Evolutionary conservation across 345 rosid species (phyloP), one percentile per base, ranked within the genome.

Genomic region (thale cress (Arabidopsis thaliana)): DNA sequence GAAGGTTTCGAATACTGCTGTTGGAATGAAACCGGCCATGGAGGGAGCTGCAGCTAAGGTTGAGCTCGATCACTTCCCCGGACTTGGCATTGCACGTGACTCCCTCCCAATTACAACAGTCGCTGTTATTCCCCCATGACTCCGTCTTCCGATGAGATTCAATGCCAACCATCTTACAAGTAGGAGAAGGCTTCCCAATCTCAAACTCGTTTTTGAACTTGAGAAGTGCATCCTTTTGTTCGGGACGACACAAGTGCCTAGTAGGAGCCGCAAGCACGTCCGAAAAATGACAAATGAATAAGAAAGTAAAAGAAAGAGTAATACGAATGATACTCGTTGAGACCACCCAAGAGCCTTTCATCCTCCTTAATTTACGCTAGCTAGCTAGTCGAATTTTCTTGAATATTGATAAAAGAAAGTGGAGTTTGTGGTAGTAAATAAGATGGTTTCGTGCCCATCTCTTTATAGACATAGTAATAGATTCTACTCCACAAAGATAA

Each of bases 101-200:
- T 13, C 55, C 69, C 8, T 65, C n/a, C 69, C 69, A 65, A 4
- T 12, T 28, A 53, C 59, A 53, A 28, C 59, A 53, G 9, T 53
- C 59, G 5, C 36, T 53, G 20, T 28, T 12, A 12, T 12, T 28
- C 1, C 0, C 0, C 36, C 58, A 53, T 53, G 58, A 53, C 34
- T 52, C 4, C 16, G 56, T 12, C 69, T n/a, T 65, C 25, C 8
- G 10, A 24, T 28, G 5, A 16, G 20, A 16, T 16, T 16, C 20
- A 16, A 16, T 16, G 20, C 20, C 20, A 16, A 12, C 2, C 4
- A 1, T 0, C 0, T 12, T 1, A 42, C 46, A 42, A 13, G 4
- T 1, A 42, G 0, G 1, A 13, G 0, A 1, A 13, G 6, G 10
- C 24, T 48, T 1, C 2, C 11, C 24, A 16, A 16, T 16, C 22